phyloP scores from a whole-genome alignment of 768 basidiomycete species.

The Fomitopsis serialis region DNA sequence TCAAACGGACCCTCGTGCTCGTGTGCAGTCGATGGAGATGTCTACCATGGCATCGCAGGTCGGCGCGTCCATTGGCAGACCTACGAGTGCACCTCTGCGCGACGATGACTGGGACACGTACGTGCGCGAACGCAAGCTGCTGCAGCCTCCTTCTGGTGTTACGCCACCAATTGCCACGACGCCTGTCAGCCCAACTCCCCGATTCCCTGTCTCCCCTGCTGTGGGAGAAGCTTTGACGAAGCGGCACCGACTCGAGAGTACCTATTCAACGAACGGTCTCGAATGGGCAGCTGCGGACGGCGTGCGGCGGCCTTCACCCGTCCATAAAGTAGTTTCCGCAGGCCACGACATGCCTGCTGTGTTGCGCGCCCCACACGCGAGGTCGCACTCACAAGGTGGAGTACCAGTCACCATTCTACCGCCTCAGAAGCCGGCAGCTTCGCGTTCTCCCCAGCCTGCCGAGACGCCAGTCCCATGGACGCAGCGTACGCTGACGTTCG shows the following conservation, averaged over 20 bases:
- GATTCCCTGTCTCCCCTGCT: slow-evolving; percentile 59
- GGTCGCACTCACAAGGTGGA: slow-evolving; percentile 25
- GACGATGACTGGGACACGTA: slow-evolving; percentile 87
- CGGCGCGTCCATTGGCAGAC: slow-evolving; percentile 56
- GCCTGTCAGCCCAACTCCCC: slow-evolving; percentile 32
- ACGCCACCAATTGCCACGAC: slow-evolving; percentile 74
- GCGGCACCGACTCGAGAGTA: slow-evolving; percentile 69
- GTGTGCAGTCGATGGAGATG: slow-evolving; percentile 72
- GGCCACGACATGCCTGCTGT: slow-evolving; percentile 43
- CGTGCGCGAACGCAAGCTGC: slow-evolving; percentile 75
- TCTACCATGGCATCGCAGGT: slow-evolving; percentile 24
- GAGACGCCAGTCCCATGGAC: slow-evolving; percentile 30
- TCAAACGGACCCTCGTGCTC: slow-evolving; percentile 58
- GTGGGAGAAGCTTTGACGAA: slow-evolving; percentile 70
- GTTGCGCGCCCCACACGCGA: slow-evolving; percentile 18
- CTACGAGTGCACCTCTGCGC: slow-evolving; percentile 68
- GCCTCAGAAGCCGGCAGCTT: slow-evolving; percentile 32
- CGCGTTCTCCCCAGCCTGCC: slow-evolving; percentile 44
- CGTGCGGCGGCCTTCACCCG: slow-evolving; percentile 1
- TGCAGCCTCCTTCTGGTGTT: slow-evolving; percentile 79
- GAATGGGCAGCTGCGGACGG: not conserved
- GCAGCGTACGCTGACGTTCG: slow-evolving; percentile 67
- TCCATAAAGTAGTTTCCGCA: not conserved
- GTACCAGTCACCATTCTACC: slow-evolving; percentile 39
- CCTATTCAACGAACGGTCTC: slow-evolving; percentile 36